A percentile compares a stretch with the other conserved stretches of the same genome.
Conservation (phyloP, 2,329 filamentous ascomycete genomes). For the Coniochaeta hoffmannii region DNA sequence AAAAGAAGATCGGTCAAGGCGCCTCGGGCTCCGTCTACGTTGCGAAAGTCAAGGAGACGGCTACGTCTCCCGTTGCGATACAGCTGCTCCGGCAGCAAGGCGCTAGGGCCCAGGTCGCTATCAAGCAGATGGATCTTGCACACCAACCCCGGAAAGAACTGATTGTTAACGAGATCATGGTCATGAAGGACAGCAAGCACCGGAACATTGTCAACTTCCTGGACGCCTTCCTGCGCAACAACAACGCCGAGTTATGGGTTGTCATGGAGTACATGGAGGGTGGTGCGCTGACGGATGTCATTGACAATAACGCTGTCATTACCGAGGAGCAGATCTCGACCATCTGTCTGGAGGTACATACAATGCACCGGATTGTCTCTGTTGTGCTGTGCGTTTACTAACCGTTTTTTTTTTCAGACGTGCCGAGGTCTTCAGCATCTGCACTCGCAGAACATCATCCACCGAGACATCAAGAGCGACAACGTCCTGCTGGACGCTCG, state of each 20-base stretch:
- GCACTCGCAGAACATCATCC: conserved; percentile 93
- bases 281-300: conserved; percentile 93
- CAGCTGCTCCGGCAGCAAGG: conserved; percentile 75
- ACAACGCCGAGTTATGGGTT: conserved; percentile 94
- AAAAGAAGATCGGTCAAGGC: conserved; percentile 99
- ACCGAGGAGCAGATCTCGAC: conserved; percentile 96
- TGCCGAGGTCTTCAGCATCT: conserved; percentile 92
- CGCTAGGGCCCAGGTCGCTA: conserved; percentile 81
- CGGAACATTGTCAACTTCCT: conserved; percentile 99
- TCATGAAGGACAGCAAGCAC: conserved; percentile 99
- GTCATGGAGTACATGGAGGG: conserved; percentile 99
- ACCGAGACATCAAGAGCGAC: conserved; percentile 98
- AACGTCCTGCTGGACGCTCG: conserved; percentile 92
- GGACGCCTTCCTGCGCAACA: conserved; percentile 92
- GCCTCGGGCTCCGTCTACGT: conserved; percentile 98
- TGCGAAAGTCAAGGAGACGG: conserved; percentile 84
- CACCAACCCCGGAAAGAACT: conserved; percentile 96
- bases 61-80: conserved; percentile 71
- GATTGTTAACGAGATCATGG: conserved; percentile 99
- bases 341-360: conserved; percentile 84
- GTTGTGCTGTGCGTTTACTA: neutral
- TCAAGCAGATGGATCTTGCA: conserved; percentile 99
- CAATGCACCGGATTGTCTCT: neutral
- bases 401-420: conserved; percentile 55
- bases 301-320: conserved; percentile 93